phyloP scores from a whole-genome alignment of 176 grass and related monocot genomes.

The Triticum urartu region DNA sequence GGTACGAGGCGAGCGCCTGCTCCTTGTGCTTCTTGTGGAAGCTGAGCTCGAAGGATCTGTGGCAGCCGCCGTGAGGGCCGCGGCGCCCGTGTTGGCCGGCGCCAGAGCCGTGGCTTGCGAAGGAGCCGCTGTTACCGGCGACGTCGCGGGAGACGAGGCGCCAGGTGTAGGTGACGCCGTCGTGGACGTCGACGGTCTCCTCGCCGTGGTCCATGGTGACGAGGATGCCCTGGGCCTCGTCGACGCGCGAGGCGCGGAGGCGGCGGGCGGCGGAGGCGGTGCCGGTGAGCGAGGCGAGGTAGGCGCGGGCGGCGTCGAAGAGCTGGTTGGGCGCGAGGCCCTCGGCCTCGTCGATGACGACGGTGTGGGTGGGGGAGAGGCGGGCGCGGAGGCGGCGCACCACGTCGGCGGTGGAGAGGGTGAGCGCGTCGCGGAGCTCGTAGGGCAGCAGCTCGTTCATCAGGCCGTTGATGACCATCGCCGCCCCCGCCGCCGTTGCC shows the following conservation, averaged over 20 bases:
- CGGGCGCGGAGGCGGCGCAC: conserved; percentile 26
- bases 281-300: conserved; percentile 21
- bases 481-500: not conserved
- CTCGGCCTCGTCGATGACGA: conserved; percentile 46
- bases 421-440: conserved; percentile 27
- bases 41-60: conserved; percentile 41
- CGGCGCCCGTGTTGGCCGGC: not conserved
- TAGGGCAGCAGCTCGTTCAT: conserved; percentile 27
- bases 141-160: conserved; percentile 13
- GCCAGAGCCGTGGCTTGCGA: too few species aligned
- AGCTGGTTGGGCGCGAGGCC: conserved; percentile 43
- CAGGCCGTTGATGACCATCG: conserved; percentile 28
- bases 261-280: conserved; percentile 13
- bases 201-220: conserved; percentile 39
- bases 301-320: conserved; percentile 46
- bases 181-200: conserved; percentile 42
- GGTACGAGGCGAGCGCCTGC: conserved; percentile 42
- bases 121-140: not conserved
- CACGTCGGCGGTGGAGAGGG: not conserved
- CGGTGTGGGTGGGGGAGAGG: conserved; percentile 28
- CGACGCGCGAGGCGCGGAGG: conserved; percentile 19
- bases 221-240: conserved; percentile 36
- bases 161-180: conserved; percentile 46
- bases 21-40: conserved; percentile 66
- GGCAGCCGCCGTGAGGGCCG: not conserved